These are phyloP conservation scores for Arctostaphylos glauca DNA, from an alignment of 148 eudicot species.

Conservation along the genomic window DNA sequence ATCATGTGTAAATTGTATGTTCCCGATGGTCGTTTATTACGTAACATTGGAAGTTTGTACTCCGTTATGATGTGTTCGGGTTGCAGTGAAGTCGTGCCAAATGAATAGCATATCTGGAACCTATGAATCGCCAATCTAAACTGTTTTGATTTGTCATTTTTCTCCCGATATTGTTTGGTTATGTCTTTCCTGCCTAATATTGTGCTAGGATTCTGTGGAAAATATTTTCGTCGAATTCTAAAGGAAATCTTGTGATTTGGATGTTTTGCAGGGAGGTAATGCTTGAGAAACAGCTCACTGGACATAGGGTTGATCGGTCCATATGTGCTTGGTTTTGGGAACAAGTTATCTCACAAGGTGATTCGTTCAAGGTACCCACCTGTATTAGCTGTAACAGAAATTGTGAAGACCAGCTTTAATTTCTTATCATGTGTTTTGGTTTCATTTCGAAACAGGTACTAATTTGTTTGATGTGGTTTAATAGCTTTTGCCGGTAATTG, in stretches of 20 bases:
- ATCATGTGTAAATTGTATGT: not conserved
- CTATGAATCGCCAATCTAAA: not conserved
- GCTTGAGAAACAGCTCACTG: constrained; percentile 78
- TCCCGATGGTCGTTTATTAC: not conserved
- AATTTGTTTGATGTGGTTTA: constrained; percentile 18
- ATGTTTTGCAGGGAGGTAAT: constrained; percentile 65
- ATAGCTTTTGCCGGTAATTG: constrained; percentile 73
- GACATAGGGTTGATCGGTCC: constrained; percentile 80
- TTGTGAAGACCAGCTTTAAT: not conserved
- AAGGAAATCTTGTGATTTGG: not conserved
- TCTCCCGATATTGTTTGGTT: not conserved
- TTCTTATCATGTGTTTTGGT: not conserved
- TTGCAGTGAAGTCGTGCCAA: not conserved
- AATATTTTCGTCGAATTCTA: not conserved
- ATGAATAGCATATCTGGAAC: not conserved
- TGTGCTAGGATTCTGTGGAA: not conserved
- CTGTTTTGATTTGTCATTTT: not conserved
- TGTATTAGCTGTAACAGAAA: not conserved
- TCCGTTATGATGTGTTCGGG: not conserved
- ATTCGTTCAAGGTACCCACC: constrained; percentile 64
- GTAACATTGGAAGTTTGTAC: not conserved
- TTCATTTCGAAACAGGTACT: not conserved
- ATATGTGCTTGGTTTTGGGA: constrained; percentile 96
- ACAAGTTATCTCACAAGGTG: constrained; percentile 61
- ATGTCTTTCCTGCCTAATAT: not conserved